Conservation (phyloP, 352 stramenopile species). For the Globisporangium iwayamae region DNA sequence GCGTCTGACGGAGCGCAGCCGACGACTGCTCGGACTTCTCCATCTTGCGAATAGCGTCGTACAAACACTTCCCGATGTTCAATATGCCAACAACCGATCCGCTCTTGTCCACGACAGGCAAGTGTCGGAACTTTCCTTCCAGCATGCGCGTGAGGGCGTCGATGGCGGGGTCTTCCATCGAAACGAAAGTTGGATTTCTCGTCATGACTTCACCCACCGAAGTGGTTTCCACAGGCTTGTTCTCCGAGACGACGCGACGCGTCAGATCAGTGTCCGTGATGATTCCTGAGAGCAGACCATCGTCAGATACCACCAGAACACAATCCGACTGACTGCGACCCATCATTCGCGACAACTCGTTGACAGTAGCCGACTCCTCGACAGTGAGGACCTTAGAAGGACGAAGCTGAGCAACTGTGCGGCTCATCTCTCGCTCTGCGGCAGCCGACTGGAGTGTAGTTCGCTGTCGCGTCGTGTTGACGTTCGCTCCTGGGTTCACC, state of each 20-base stretch:
- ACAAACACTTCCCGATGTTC: slow-evolving; percentile 98
- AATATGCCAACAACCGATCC: slow-evolving; percentile 93
- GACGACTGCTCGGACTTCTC: slow-evolving; percentile 90
- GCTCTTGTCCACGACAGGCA: slow-evolving; percentile 76
- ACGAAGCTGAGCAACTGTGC: slow-evolving; percentile 76
- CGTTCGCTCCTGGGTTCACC: slow-evolving; percentile 31
- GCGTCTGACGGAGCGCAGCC: slow-evolving; percentile 59
- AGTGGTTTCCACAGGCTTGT: slow-evolving; percentile 66
- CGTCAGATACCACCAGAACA: slow-evolving; percentile 89
- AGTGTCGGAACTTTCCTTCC: slow-evolving; percentile 84
- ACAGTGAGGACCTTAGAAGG: slow-evolving; percentile 90
- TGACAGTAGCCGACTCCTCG: slow-evolving; percentile 69
- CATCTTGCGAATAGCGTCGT: slow-evolving; percentile 97
- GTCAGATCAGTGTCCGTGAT: slow-evolving; percentile 93
- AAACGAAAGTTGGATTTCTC: slow-evolving; percentile 78
- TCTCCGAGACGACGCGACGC: slow-evolving; percentile 76
- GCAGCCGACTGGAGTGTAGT: slow-evolving; percentile 57
- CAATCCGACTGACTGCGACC: slow-evolving; percentile 89
- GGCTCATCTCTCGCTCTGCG: slow-evolving; percentile 65
- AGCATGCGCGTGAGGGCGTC: slow-evolving; percentile 84
- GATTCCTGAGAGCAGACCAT: slow-evolving; percentile 91
- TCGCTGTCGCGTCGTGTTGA: slow-evolving; percentile 34
- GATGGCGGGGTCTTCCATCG: slow-evolving; percentile 78
- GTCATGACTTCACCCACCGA: slow-evolving; percentile 82
- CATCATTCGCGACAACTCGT: slow-evolving; percentile 86